These are phyloP conservation scores for Stachybotrys chlorohalonatus DNA, from an alignment of 2,329 filamentous ascomycete species.

Conservation along the genomic window DNA sequence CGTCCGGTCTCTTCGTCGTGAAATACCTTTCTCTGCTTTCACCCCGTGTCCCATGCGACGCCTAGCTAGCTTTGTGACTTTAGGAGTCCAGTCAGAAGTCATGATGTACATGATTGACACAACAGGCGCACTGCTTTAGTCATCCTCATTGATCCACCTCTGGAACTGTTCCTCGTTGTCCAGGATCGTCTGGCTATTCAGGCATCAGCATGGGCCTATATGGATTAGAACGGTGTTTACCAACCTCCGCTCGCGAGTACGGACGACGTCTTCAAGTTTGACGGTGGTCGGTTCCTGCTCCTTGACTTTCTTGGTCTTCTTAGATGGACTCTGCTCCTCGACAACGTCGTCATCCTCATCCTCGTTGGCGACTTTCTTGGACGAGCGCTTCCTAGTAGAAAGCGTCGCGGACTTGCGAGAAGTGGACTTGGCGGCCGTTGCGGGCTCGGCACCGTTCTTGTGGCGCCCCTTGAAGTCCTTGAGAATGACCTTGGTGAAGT, in stretches of 20 bases:
- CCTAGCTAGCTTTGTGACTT: too few relatives aligned
- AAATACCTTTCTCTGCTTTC: too few relatives aligned
- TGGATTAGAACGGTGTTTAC: background rate
- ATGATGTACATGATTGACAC: too few relatives aligned
- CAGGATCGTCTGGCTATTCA: conserved; percentile 6
- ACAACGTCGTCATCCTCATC: conserved; percentile 7
- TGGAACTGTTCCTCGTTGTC: conserved; percentile 5
- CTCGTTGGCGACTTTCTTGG: background rate
- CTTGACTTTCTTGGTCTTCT: conserved; percentile 20
- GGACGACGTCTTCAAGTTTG: conserved; percentile 9
- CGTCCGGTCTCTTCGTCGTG: too few relatives aligned
- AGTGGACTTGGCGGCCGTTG: background rate
- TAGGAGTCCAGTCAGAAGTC: too few relatives aligned
- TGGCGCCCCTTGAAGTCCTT: conserved; percentile 22
- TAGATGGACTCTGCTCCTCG: conserved; percentile 9
- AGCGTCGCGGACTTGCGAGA: background rate
- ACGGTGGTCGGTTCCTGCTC: conserved; percentile 6
- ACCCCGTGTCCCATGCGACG: too few relatives aligned
- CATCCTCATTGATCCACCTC: conserved; percentile 4
- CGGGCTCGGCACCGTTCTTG: conserved; percentile 2
- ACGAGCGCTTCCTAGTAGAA: background rate
- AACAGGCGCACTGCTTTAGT: background rate
- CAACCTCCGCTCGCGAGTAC: conserved; percentile 11
- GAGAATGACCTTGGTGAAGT: conserved; percentile 28
- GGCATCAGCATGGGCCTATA: background rate